Conservation (phyloP, 495 filamentous ascomycete species). For the Aspergillus egyptiacus region DNA sequence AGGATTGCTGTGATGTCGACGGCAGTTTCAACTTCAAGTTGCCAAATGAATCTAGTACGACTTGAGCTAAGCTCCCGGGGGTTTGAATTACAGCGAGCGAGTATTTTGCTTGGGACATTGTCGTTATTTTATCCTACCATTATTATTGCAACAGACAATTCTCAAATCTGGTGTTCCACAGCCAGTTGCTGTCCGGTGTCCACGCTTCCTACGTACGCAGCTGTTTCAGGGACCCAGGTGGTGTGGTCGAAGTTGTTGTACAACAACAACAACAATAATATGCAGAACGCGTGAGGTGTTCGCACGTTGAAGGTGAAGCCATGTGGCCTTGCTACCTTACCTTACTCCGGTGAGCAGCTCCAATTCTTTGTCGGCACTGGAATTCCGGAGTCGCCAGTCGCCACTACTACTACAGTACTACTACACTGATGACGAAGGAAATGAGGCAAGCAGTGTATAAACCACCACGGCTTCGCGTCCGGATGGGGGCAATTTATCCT, state of each 20-base stretch:
- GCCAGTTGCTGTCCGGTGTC: constrained; percentile 1
- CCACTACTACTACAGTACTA: no score
- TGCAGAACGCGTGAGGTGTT: neutral
- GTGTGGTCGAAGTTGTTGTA: no score
- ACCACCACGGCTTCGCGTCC: neutral
- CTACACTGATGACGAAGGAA: no score
- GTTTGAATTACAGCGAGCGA: neutral
- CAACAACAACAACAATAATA: neutral
- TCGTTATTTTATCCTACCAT: neutral
- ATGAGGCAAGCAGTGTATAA: neutral
- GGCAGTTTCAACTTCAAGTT: no score
- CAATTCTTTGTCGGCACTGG: neutral
- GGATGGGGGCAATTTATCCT: neutral
- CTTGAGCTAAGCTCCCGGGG: neutral
- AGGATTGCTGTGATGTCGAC: no score
- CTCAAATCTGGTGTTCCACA: neutral
- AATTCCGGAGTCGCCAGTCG: neutral
- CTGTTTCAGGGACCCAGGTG: no score
- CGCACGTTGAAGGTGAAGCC: constrained; percentile 2
- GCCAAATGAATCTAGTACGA: no score
- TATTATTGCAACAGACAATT: neutral
- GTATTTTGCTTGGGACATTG: neutral
- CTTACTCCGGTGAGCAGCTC: neutral
- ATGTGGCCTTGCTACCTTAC: neutral
- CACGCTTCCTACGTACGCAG: neutral